Evolutionary conservation across 306 rosid species (phyloP).

Genomic region (Malus sieversii): DNA sequence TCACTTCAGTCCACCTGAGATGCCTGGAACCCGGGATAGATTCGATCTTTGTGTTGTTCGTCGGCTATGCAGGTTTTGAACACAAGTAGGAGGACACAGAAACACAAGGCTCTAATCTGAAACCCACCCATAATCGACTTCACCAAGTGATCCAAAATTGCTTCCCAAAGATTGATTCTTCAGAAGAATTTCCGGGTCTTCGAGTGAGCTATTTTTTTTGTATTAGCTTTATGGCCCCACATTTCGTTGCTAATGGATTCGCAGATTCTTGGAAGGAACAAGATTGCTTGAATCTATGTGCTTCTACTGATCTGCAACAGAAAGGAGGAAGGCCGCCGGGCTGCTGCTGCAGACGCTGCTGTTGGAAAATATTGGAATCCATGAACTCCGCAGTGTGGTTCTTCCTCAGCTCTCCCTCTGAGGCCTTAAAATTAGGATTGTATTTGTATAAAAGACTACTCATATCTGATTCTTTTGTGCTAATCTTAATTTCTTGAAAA

Average conservation of each 20-base stretch:
- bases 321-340: no score
- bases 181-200: neutral
- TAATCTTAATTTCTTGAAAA: no score
- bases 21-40: conserved; percentile 28
- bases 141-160: neutral
- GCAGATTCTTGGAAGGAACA: neutral
- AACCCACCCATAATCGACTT: conserved; percentile 8
- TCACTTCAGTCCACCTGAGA: conserved; percentile 16
- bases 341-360: no score
- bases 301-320: neutral
- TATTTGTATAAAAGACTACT: no score
- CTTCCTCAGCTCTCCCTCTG: no score
- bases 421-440: no score
- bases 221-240: neutral
- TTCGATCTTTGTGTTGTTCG: conserved; percentile 10
- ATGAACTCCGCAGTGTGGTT: no score
- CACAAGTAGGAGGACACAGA: conserved; percentile 1
- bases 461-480: no score
- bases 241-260: neutral
- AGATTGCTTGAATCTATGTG: neutral
- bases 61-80: conserved; percentile 14
- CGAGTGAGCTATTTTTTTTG: neutral
- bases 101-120: neutral
- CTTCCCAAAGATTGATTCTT: neutral
- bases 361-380: no score